phyloP scores from a whole-genome alignment of 2,329 filamentous ascomycete genomes.

The Colletotrichum orchidophilum region DNA sequence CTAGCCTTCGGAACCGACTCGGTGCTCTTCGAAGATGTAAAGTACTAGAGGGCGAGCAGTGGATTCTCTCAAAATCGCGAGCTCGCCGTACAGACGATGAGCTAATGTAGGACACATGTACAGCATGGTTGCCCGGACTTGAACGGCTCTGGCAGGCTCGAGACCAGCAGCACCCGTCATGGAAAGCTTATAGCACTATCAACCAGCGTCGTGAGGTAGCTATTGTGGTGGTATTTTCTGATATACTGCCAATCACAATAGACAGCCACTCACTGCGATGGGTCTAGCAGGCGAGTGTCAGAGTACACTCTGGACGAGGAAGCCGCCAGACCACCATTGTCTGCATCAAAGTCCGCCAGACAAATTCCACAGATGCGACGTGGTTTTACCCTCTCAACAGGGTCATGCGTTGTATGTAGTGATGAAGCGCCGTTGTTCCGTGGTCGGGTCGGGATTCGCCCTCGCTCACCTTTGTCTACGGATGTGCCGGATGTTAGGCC shows the following conservation, averaged over 20 bases:
- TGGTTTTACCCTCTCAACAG: neutral
- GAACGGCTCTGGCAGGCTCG: neutral
- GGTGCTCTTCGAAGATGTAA: neutral
- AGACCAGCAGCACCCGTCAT: neutral
- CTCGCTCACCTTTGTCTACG: neutral
- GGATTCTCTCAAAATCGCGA: neutral
- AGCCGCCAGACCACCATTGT: neutral
- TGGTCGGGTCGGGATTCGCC: neutral
- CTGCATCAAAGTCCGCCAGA: neutral
- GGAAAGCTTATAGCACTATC: neutral
- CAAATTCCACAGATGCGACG: neutral
- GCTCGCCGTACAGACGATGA: constrained; percentile 1
- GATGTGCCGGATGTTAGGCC: constrained; percentile 17
- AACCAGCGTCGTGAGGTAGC: neutral
- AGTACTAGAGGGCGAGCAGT: neutral
- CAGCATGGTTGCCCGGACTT: neutral
- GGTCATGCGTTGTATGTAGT: neutral
- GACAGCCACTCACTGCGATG: neutral
- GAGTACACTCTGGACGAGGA: neutral
- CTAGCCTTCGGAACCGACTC: constrained; percentile 21
- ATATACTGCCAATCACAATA: too few relatives aligned
- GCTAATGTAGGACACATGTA: neutral
- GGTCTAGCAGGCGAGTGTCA: neutral
- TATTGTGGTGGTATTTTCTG: too few relatives aligned
- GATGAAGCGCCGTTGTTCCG: neutral